These are phyloP conservation scores for Pseudozyma hubeiensis DNA, from an alignment of 1,284 basidiomycete species.

Conservation along the genomic window DNA sequence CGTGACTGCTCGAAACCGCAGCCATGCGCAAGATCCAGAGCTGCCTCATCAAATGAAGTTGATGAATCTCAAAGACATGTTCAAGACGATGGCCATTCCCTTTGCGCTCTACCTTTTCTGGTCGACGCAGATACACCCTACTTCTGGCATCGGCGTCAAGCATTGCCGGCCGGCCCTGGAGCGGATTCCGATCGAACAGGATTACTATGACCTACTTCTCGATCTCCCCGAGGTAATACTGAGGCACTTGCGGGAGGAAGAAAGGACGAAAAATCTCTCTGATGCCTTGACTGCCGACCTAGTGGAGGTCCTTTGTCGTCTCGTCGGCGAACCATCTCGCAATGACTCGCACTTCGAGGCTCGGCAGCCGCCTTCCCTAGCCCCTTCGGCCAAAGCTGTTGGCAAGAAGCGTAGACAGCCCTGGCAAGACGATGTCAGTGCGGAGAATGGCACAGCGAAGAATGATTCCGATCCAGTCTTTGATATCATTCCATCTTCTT, in stretches of 20 bases:
- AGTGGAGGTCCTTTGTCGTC: conserved; percentile 24
- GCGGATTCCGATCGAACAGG: conserved; percentile 37
- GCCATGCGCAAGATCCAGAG: background rate
- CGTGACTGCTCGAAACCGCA: background rate
- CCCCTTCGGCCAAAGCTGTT: background rate
- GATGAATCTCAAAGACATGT: conserved; percentile 21
- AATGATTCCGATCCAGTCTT: conserved; percentile 8
- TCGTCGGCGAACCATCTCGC: conserved; percentile 9
- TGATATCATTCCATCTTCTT: conserved; percentile 33
- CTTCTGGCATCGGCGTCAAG: conserved; percentile 41
- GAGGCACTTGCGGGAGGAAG: conserved; percentile 24
- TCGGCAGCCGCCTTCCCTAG: background rate
- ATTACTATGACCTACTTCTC: conserved; percentile 32
- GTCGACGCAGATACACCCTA: conserved; percentile 33
- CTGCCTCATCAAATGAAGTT: conserved; percentile 1
- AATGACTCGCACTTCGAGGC: background rate
- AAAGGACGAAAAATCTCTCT: conserved; percentile 6
- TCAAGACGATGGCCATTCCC: conserved; percentile 20
- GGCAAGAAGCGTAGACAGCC: background rate
- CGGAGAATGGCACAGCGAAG: background rate
- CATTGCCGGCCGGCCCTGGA: conserved; percentile 38
- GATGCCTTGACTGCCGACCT: conserved; percentile 25
- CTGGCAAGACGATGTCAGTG: conserved; percentile 4
- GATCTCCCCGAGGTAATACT: conserved; percentile 17
- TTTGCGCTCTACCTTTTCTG: conserved; percentile 43